Conservation (phyloP, 495 filamentous ascomycete genomes). For the Lepraria neglecta region DNA sequence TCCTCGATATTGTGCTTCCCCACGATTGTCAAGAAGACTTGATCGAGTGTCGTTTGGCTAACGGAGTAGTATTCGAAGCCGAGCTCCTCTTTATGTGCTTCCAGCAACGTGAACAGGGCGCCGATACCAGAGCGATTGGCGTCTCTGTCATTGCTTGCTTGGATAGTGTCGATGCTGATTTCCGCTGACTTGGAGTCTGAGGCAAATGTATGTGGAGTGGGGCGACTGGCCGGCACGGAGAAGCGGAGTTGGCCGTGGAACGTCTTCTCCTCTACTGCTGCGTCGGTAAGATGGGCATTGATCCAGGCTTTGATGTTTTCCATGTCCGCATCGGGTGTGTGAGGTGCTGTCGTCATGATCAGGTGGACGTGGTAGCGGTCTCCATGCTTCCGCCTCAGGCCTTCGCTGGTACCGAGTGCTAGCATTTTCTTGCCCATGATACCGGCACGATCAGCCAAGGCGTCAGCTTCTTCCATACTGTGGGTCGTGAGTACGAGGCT, state of each 20-base stretch:
- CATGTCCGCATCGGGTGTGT: conserved; percentile 61
- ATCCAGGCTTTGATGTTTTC: conserved; percentile 57
- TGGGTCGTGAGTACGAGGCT: conserved; percentile 43
- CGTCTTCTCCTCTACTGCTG: conserved; percentile 60
- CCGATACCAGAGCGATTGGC: conserved; percentile 43
- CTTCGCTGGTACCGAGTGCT: conserved; percentile 38
- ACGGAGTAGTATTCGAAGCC: conserved; percentile 76
- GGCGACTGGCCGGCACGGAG: conserved; percentile 50
- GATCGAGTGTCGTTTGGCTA: conserved; percentile 74
- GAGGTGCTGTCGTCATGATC: conserved; percentile 65
- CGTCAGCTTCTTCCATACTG: conserved; percentile 45
- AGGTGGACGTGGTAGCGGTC: conserved; percentile 46
- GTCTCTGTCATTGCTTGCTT: conserved; percentile 27
- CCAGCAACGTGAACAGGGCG: conserved; percentile 61
- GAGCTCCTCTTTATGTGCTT: conserved; percentile 56
- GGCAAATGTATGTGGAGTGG: background rate
- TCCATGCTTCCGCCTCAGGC: conserved; percentile 36
- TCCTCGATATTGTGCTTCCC: conserved; percentile 68
- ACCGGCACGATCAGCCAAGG: conserved; percentile 37
- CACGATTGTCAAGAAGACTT: conserved; percentile 81
- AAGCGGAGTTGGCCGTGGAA: conserved; percentile 82
- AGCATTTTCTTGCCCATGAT: conserved; percentile 43
- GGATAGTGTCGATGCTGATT: conserved; percentile 14
- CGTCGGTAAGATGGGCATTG: conserved; percentile 45
- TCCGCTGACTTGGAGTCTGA: background rate